Percentiles rank a stretch among this genome's conserved stretches.
These are phyloP conservation scores for Closterium sp. DNA, from an alignment of 139 green algal genomes.

Conservation along the genomic window DNA sequence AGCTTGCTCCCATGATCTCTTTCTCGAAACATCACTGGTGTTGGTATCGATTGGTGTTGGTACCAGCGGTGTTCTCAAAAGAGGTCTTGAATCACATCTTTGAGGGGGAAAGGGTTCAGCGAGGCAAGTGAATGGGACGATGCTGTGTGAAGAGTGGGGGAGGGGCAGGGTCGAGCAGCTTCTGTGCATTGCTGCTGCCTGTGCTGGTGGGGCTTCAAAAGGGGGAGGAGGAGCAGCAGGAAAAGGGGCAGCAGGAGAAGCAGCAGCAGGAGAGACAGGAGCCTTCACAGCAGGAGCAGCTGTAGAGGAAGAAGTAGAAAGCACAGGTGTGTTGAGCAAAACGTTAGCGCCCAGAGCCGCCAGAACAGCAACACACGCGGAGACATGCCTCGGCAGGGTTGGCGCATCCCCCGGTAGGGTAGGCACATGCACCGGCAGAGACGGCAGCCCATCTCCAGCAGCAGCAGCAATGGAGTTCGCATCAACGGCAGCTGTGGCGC, in stretches of 20 bases:
- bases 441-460: too few species aligned
- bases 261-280: too few species aligned
- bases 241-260: too few species aligned
- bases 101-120: neutral
- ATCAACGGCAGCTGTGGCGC: too few species aligned
- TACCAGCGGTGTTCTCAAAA: neutral
- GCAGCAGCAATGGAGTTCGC: too few species aligned
- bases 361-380: neutral
- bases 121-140: neutral
- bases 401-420: too few species aligned
- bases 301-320: too few species aligned
- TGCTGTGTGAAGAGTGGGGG: neutral
- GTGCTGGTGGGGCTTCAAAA: neutral
- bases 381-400: neutral
- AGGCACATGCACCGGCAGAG: too few species aligned
- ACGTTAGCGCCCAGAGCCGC: neutral
- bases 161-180: neutral
- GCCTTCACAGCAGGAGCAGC: too few species aligned
- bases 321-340: neutral
- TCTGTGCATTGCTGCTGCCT: neutral
- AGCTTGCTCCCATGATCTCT: neutral
- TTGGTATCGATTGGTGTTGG: neutral
- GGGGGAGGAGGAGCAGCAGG: too few species aligned
- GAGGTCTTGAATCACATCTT: neutral
- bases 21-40: neutral